phyloP scores from a whole-genome alignment of 345 rosid species.

The Lagerstroemia speciosa region DNA sequence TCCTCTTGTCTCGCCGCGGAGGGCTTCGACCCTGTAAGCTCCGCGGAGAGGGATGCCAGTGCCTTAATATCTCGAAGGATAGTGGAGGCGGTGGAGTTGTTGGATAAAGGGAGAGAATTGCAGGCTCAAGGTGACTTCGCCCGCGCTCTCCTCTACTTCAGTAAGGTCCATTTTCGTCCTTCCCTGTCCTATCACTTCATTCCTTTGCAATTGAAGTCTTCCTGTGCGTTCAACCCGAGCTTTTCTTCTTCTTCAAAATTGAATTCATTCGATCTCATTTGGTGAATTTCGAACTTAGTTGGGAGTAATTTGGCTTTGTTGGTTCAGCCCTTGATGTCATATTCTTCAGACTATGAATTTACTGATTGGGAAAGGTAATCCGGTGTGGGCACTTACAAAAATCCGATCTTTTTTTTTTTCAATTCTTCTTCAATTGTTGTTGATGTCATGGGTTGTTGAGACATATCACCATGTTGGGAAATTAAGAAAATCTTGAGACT shows the following conservation, averaged over 20 bases:
- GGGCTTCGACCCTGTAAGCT: constrained; percentile 27
- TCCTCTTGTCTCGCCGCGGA: constrained; percentile 17
- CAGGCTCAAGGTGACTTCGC: constrained; percentile 48
- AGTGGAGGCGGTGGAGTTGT: constrained; percentile 30
- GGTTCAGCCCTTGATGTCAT: background rate
- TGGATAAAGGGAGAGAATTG: constrained; percentile 43
- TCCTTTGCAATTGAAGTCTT: background rate
- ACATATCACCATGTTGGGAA: too few species aligned
- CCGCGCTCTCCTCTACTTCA: constrained; percentile 43
- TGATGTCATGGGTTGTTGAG: too few species aligned
- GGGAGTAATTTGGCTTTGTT: too few species aligned
- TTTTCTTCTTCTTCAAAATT: too few species aligned
- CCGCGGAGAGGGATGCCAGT: constrained; percentile 29
- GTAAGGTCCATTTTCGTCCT: constrained; percentile 20
- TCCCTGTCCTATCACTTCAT: background rate
- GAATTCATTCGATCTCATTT: too few species aligned
- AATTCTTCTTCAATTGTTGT: too few species aligned
- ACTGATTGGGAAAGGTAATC: background rate
- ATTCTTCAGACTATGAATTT: background rate
- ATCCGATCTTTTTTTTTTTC: background rate
- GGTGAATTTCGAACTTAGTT: too few species aligned
- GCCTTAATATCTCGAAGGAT: constrained; percentile 21
- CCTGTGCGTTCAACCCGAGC: background rate
- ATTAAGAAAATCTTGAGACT: too few species aligned
- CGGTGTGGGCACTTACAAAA: background rate